Percentiles rank a stretch among this genome's conserved stretches.
phyloP scores from a whole-genome alignment of 2,329 filamentous ascomycete genomes.

The Xylaria sp. region DNA sequence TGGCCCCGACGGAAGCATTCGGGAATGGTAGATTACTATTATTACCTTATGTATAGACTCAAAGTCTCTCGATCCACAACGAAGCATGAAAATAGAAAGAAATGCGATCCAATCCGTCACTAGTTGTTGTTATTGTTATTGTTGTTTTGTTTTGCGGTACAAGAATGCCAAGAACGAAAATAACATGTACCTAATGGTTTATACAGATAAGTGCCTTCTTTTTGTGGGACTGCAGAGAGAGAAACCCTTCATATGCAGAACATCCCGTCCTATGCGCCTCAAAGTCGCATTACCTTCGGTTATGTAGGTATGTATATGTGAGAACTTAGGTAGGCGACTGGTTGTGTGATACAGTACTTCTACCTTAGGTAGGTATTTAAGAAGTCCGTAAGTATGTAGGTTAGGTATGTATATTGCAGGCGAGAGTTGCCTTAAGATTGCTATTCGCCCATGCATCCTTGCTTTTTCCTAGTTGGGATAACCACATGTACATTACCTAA shows the following conservation, averaged over 20 bases:
- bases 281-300: background rate
- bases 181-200: background rate
- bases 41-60: background rate
- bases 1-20: constrained; percentile 52
- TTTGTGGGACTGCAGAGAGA: background rate
- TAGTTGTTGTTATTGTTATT: too few relatives aligned
- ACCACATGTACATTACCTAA: too few relatives aligned
- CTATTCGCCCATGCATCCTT: constrained; percentile 26
- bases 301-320: too few relatives aligned
- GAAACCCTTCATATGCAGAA: background rate
- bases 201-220: too few relatives aligned
- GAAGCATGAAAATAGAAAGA: too few relatives aligned
- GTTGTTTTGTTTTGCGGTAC: too few relatives aligned
- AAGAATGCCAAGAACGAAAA: too few relatives aligned
- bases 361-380: background rate
- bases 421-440: background rate
- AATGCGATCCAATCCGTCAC: background rate
- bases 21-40: constrained; percentile 34
- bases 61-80: too few relatives aligned
- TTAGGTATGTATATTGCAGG: too few relatives aligned
- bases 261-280: background rate
- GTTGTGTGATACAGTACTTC: background rate
- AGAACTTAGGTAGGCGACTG: background rate
- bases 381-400: too few relatives aligned
- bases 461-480: constrained; percentile 30